These are phyloP conservation scores for Arthrobotrys sinensis DNA, from an alignment of 2,329 filamentous ascomycete species.

Conservation along the genomic window DNA sequence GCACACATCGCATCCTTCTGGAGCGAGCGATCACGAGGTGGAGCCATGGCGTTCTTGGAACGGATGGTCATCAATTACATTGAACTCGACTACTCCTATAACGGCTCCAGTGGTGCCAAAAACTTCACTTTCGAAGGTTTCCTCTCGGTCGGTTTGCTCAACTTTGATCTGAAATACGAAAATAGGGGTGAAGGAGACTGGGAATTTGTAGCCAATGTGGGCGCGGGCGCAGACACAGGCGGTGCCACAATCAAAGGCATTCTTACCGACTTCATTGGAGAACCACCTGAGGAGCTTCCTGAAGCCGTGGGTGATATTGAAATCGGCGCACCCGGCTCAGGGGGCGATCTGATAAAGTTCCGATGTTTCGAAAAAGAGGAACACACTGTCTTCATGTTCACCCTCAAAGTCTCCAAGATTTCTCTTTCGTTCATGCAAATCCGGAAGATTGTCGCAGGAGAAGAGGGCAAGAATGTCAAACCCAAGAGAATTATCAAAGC, in stretches of 20 bases:
- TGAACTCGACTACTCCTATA: constrained; percentile 7
- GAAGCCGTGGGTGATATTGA: not conserved
- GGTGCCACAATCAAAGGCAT: constrained; percentile 42
- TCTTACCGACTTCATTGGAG: constrained; percentile 35
- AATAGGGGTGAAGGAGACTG: constrained; percentile 46
- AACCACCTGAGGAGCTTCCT: constrained; percentile 31
- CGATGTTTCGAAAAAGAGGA: constrained; percentile 19
- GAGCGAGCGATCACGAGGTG: not conserved
- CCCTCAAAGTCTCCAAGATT: constrained; percentile 7
- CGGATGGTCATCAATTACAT: not conserved
- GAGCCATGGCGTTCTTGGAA: constrained; percentile 25
- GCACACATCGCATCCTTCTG: constrained; percentile 18
- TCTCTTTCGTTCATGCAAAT: constrained; percentile 30
- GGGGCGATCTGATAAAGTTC: not conserved
- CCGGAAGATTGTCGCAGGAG: constrained; percentile 11
- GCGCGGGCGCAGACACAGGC: constrained; percentile 8
- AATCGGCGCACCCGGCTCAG: not conserved
- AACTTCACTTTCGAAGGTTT: constrained; percentile 62
- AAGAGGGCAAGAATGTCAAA: constrained; percentile 2
- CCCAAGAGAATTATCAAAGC: constrained; percentile 63
- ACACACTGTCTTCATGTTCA: constrained; percentile 6
- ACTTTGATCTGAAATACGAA: constrained; percentile 60
- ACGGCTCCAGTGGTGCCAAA: constrained; percentile 1
- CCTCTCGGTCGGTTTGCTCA: constrained; percentile 58
- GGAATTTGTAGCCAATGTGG: constrained; percentile 46